These are phyloP conservation scores for Spathaspora hagerdaliae DNA, from an alignment of 805 yeast species.

Conservation along the genomic window DNA sequence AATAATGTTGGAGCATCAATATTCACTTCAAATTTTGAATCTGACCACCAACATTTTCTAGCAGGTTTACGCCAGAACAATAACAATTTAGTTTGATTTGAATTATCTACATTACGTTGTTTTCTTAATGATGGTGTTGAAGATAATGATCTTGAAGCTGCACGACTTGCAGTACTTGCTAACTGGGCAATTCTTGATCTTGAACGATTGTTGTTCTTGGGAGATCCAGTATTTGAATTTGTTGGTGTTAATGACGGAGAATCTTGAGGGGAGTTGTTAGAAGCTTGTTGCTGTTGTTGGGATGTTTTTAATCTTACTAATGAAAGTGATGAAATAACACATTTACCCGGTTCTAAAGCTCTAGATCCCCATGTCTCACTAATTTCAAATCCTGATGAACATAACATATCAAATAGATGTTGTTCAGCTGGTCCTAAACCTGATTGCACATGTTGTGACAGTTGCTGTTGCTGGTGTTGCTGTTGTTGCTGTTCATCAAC, in stretches of 20 bases:
- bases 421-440: constrained; percentile 85
- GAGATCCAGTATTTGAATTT: constrained; percentile 27
- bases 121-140: constrained; percentile 29
- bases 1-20: constrained; percentile 22
- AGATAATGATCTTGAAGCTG: constrained; percentile 56
- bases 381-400: constrained; percentile 75
- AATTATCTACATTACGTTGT: constrained; percentile 30
- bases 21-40: constrained; percentile 48
- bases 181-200: constrained; percentile 56
- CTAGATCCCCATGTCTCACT: constrained; percentile 83
- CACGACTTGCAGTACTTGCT: constrained; percentile 53
- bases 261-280: constrained; percentile 9
- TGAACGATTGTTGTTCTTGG: constrained; percentile 20
- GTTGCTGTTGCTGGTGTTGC: not conserved
- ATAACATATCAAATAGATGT: constrained; percentile 90
- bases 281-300: not conserved
- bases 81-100: constrained; percentile 56
- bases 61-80: constrained; percentile 98
- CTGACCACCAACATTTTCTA: constrained; percentile 97
- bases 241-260: constrained; percentile 44
- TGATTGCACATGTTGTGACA: constrained; percentile 17
- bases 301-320: constrained; percentile 51
- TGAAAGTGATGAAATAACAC: constrained; percentile 82
- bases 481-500: not conserved
- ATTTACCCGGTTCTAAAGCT: constrained; percentile 79